Base-by-base conservation (phyloP, 2,329 filamentous ascomycete genomes). In the Colletotrichum lini region DNA sequence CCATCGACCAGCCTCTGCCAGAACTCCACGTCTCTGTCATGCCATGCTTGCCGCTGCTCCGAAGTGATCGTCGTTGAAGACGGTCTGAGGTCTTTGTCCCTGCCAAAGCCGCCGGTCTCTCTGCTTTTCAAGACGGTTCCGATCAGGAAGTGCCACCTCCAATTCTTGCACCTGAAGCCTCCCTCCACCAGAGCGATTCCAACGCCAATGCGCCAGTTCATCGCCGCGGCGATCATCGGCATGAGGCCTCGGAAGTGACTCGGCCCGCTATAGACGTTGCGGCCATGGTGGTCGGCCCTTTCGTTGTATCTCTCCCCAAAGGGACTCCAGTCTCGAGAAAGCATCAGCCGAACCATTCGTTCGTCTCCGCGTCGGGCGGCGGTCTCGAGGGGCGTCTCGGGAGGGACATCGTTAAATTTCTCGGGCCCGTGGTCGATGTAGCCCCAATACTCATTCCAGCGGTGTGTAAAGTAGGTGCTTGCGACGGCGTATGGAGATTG, bases 131-230 rank as follows among this genome's bases (percentile, higher is more conserved):
- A 23, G 6, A 21, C 57, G 0, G 53, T 59, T 38, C 63, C 63
- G 13, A 66, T 66, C 1, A 66, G 23, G 13, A 66, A 42, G 12
- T 54, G 15, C 57, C 58, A 52, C 21, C 44, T 21, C 16, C 44
- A n/a, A 12, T 23, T 23, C n/a, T 12, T 23, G 0, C 57, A 47
- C 38, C 0, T 35, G 26, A 67, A 63, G 13, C 30, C n/a, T 10
- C 57, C 49, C 8, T 26, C 15, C 5, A 40, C 15, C 13, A 63
- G 26, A 53, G 16, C n/a, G 23, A 23, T 40, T 2, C n/a, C 57
- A 10, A 49, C 26, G 8, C 40, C 42, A 0, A 40, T n/a, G 7
- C 52, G 40, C 40, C 49, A 26, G 3, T 40, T 56, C 16, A 26
- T 26, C 7, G 65, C 57, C 7, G 65, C 65, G 12, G 40, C 35